Evolutionary conservation across 1,284 basidiomycete species (phyloP), one percentile per base, ranked within the genome.

Genomic region (Pseudozyma hubeiensis): DNA sequence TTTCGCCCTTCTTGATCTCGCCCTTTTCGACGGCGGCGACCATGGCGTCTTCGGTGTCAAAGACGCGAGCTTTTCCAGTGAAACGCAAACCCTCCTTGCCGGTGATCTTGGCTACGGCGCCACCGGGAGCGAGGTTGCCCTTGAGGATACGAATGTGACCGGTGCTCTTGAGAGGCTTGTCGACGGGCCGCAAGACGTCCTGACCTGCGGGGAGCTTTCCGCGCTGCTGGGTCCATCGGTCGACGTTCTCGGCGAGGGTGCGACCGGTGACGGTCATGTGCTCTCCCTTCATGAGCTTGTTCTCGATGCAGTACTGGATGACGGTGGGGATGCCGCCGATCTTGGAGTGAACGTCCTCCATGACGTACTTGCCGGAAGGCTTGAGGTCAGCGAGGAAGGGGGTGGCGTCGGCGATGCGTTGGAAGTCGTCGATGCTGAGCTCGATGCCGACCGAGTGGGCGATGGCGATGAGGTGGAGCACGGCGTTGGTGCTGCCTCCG

Each of bases 201-300:
- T 84, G 82, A 33, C 60, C 56, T 10, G 53, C 62, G 4, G 78
- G 73, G 33, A 83, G 65, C 60, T 80, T 82, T 47, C 82, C 82
- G 14, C 68, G 66, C 40, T 73, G 64, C 81, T 91, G 89, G 9
- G 89, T 90, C 93, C 93, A 94, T 70, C 89, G 87, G 59, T 82
- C 81, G 39, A 66, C 69, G 53, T 84, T 84, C 46, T 84, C 82
- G 35, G 75, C 77, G 5, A 84, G 74, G 16, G 82, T 83, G 33
- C 58, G 64, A 16, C 82, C 82, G 9, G 82, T 84, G 33, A 83
- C 81, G 9, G 82, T 84, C 50, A 83, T 75, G 65, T 81, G 80
- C 47, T 84, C 81, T 17, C 82, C 82, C 75, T 81, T 81, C 64
- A 84, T 81, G 68, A 93, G 86, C 41, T 69, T 71, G 46, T 83